phyloP scores from a whole-genome alignment of 2,329 filamentous ascomycete species.

The Monilinia aucupariae region DNA sequence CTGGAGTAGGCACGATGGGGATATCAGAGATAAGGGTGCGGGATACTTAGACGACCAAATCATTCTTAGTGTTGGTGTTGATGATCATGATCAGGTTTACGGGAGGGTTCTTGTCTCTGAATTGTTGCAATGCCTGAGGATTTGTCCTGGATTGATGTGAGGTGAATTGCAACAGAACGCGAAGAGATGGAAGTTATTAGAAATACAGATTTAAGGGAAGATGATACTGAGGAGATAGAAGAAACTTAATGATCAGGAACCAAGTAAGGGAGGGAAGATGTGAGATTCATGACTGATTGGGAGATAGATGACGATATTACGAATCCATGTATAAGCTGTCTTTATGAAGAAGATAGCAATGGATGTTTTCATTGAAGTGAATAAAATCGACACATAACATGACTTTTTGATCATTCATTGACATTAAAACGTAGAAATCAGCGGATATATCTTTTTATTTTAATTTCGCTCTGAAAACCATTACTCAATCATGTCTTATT shows the following conservation, averaged over 20 bases:
- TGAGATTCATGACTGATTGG: not conserved
- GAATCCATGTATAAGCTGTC: not conserved
- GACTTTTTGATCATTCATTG: too few species aligned
- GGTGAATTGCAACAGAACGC: too few species aligned
- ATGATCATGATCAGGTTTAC: conserved; percentile 37
- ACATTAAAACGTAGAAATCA: not conserved
- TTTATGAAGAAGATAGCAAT: not conserved
- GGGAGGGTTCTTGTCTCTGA: conserved; percentile 34
- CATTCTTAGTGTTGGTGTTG: conserved; percentile 38
- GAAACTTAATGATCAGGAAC: not conserved
- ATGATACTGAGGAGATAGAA: not conserved
- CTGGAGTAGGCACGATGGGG: conserved; percentile 34
- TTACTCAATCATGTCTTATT: not conserved
- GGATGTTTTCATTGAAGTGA: not conserved
- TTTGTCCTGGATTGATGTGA: conserved; percentile 46
- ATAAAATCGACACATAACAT: not conserved
- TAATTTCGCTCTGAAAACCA: not conserved
- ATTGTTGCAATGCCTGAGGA: conserved; percentile 36
- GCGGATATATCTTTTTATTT: too few species aligned
- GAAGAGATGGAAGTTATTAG: not conserved
- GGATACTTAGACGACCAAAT: conserved; percentile 39
- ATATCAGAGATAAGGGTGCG: conserved; percentile 34
- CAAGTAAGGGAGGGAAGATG: not conserved
- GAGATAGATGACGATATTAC: not conserved
- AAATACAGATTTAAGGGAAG: not conserved